phyloP scores from a whole-genome alignment of 164 flowering plant genomes.

The Santalum album region DNA sequence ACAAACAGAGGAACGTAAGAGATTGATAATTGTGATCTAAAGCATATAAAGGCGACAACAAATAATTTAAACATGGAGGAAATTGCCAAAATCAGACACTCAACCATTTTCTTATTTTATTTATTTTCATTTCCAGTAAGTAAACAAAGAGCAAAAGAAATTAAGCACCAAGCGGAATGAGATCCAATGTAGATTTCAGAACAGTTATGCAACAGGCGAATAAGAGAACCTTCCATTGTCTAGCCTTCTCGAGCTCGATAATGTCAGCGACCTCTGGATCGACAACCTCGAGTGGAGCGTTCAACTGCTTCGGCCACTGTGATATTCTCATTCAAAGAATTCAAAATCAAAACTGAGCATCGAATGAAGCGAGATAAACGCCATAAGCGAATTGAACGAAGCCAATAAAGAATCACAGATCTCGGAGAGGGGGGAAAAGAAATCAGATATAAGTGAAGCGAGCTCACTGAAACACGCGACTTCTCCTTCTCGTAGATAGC shows the following conservation, averaged over 20 bases:
- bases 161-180: too few species aligned
- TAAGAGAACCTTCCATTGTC: constrained; percentile 89
- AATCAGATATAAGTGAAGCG: neutral
- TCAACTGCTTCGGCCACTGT: constrained; percentile 98
- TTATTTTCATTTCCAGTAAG: too few species aligned
- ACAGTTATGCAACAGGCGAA: too few species aligned
- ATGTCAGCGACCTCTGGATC: constrained; percentile 96
- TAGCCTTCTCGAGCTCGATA: constrained; percentile 92
- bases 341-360: neutral
- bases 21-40: too few species aligned
- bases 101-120: too few species aligned
- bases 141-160: too few species aligned
- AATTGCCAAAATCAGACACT: too few species aligned
- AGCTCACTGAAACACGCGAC: constrained; percentile 47
- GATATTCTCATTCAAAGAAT: constrained; percentile 5
- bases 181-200: neutral
- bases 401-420: neutral
- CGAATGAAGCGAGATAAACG: too few species aligned
- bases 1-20: constrained; percentile 8
- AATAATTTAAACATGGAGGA: too few species aligned
- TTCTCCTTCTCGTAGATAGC: constrained; percentile 74
- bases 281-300: constrained; percentile 69
- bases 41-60: too few species aligned
- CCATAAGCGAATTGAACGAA: neutral
- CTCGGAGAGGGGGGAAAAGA: neutral